Conservation (phyloP, 2,329 filamentous ascomycete genomes). For the Canariomyces notabilis region DNA sequence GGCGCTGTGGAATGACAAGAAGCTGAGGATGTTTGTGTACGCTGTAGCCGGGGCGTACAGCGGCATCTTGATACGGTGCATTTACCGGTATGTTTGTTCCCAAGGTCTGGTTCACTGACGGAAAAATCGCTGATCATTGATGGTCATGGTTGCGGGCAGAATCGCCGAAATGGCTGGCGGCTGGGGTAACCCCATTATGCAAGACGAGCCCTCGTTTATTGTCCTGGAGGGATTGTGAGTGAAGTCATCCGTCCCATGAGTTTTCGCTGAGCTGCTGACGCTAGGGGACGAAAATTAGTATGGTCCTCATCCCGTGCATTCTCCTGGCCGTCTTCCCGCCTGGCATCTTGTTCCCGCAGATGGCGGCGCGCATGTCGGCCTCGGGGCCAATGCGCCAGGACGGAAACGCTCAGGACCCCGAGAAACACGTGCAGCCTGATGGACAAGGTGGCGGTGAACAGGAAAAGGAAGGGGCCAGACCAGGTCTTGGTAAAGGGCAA, state of each 20-base stretch:
- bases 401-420: neutral
- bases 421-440: conserved; percentile 1
- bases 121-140: neutral
- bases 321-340: conserved; percentile 51
- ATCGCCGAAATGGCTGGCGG: conserved; percentile 60
- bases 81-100: conserved; percentile 43
- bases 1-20: conserved; percentile 38
- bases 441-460: neutral
- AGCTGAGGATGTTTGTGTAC: conserved; percentile 40
- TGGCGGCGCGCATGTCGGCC: conserved; percentile 36
- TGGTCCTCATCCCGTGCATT: conserved; percentile 46
- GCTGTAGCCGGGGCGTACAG: conserved; percentile 43
- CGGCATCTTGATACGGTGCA: conserved; percentile 46
- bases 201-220: conserved; percentile 55
- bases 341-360: conserved; percentile 51
- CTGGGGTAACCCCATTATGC: conserved; percentile 60
- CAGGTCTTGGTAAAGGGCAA: neutral
- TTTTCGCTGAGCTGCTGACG: conserved; percentile 1
- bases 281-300: conserved; percentile 29
- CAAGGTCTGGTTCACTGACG: neutral
- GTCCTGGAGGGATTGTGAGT: conserved; percentile 51
- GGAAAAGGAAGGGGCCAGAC: conserved; percentile 5
- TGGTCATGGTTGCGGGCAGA: conserved; percentile 30
- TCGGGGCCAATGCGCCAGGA: neutral
- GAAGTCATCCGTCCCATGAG: neutral